Evolutionary conservation across 2,329 filamentous ascomycete genomes (phyloP).

Genomic region (Triangularia verruculosa): DNA sequence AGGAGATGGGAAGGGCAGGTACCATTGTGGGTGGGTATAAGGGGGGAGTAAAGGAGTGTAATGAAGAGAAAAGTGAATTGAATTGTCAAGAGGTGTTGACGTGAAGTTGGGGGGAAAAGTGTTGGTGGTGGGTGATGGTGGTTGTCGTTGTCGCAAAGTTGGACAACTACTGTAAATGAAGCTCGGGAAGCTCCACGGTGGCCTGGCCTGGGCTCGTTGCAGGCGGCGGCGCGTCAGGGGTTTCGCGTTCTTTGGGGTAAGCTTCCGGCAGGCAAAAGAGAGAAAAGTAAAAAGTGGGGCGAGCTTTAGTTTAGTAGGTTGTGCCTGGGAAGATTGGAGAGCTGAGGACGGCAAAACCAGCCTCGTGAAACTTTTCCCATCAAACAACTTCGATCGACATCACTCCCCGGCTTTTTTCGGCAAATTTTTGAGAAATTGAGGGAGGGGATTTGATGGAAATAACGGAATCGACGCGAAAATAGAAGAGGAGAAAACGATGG

Average conservation of each 20-base stretch:
- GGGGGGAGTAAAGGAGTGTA: background rate
- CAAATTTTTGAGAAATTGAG: background rate
- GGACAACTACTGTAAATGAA: background rate
- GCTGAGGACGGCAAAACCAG: background rate
- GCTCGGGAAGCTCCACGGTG: background rate
- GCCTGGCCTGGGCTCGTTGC: background rate
- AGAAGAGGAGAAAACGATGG: constrained; percentile 17
- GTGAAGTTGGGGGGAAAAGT: background rate
- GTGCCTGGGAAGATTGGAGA: background rate
- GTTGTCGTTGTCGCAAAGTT: constrained; percentile 12
- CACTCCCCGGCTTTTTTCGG: background rate
- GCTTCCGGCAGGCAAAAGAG: background rate
- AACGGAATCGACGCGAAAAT: background rate
- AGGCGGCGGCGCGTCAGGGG: constrained; percentile 14
- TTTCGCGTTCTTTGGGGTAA: constrained; percentile 17
- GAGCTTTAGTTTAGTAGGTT: background rate
- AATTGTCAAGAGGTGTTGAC: background rate
- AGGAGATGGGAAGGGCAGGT: background rate
- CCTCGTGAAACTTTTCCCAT: background rate
- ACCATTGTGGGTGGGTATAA: constrained; percentile 14
- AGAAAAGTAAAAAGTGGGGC: constrained; percentile 20
- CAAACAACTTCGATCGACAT: background rate
- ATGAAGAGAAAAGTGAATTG: constrained; percentile 5
- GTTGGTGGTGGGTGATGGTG: background rate
- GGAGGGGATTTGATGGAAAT: background rate